phyloP scores from a whole-genome alignment of 768 basidiomycete genomes.

The Hirschioporus abietinus region DNA sequence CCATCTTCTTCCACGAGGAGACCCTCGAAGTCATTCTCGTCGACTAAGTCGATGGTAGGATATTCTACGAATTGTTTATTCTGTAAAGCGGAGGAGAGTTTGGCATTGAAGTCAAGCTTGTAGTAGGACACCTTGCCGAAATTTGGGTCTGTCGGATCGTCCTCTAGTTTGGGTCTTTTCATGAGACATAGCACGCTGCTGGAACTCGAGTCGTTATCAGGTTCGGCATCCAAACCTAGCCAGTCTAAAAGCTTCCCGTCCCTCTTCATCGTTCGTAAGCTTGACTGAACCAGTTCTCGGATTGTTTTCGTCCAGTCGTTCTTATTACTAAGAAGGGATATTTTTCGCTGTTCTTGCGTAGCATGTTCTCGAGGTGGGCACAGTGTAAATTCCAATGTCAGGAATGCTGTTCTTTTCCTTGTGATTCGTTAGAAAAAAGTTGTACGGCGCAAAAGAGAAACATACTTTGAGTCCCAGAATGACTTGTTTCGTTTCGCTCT shows the following conservation, averaged over 20 bases:
- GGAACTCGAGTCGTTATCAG: slow-evolving; percentile 47
- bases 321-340: slow-evolving; percentile 53
- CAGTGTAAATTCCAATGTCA: slow-evolving; percentile 73
- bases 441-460: slow-evolving; percentile 12
- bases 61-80: slow-evolving; percentile 75
- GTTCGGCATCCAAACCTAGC: slow-evolving; percentile 42
- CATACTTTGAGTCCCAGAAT: slow-evolving; percentile 76
- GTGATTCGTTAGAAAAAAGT: slow-evolving; percentile 4
- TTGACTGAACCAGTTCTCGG: slow-evolving; percentile 42
- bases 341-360: slow-evolving; percentile 14
- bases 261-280: slow-evolving; percentile 44
- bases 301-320: slow-evolving; percentile 50
- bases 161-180: slow-evolving; percentile 13
- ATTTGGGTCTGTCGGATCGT: neutral
- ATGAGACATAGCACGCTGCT: slow-evolving; percentile 57
- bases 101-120: slow-evolving; percentile 45
- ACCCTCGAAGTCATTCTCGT: slow-evolving; percentile 53
- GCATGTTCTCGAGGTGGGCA: slow-evolving; percentile 46
- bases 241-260: slow-evolving; percentile 45
- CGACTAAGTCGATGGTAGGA: slow-evolving; percentile 76
- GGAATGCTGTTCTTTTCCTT: slow-evolving; percentile 41
- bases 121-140: slow-evolving; percentile 37
- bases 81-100: slow-evolving; percentile 44
- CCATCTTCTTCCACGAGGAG: slow-evolving; percentile 54
- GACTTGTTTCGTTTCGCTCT: slow-evolving; percentile 74